Percentiles rank a stretch among this genome's conserved stretches.
Evolutionary conservation across 176 grass and related monocot genomes (phyloP).

Genomic region (Rhynchospora breviuscula): DNA sequence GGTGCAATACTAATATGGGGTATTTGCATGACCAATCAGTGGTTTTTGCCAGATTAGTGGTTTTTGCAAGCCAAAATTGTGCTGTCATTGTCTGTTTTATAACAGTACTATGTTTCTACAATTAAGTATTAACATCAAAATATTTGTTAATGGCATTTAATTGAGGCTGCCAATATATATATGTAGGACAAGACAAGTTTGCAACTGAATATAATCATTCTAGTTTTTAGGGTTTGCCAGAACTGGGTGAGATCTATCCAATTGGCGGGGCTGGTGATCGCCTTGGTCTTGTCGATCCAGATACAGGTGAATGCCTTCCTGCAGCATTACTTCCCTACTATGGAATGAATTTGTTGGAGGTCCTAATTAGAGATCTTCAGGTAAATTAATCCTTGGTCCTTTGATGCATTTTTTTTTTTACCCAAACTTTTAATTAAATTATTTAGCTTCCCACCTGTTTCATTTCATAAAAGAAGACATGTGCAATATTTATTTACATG

Average conservation of each 20-base stretch:
- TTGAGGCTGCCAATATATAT: not conserved
- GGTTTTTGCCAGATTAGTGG: not conserved
- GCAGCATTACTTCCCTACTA: conserved; percentile 88
- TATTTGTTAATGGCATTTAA: not conserved
- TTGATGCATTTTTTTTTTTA: not conserved
- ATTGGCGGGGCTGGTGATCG: conserved; percentile 96
- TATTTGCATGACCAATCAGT: not conserved
- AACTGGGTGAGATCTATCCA: conserved; percentile 97
- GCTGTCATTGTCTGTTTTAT: not conserved
- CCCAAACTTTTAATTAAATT: too few relatives aligned
- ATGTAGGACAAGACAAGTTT: conserved; percentile 1
- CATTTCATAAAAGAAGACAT: too few relatives aligned
- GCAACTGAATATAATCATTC: conserved; percentile 38
- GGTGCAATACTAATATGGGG: not conserved
- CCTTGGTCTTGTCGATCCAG: conserved; percentile 73
- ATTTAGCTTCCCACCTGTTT: too few relatives aligned
- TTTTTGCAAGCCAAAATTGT: not conserved
- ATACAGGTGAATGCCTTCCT: conserved; percentile 84
- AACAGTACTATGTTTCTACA: not conserved
- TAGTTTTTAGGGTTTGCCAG: conserved; percentile 97
- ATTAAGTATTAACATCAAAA: not conserved
- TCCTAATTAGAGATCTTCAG: conserved; percentile 89
- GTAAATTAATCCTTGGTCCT: conserved; percentile 19
- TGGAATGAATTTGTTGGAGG: conserved; percentile 83
- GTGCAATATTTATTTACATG: too few relatives aligned